A percentile compares a stretch with the other conserved stretches of the same genome.
Evolutionary conservation across 176 grass and related monocot genomes (phyloP).

Genomic region (Oryza punctata): DNA sequence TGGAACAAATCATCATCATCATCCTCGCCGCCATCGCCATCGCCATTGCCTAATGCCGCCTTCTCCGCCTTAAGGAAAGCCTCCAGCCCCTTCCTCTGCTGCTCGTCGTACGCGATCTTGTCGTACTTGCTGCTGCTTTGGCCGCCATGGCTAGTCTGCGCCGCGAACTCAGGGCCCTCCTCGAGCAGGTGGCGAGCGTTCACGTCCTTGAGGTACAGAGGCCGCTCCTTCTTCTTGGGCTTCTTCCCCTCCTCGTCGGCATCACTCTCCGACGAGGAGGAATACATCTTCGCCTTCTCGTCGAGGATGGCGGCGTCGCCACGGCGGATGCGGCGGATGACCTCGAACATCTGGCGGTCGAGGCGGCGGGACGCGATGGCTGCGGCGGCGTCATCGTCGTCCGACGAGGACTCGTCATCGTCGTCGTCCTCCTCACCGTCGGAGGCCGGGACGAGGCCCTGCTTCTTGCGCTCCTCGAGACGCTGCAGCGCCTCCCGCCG

Average conservation of each 20-base stretch:
- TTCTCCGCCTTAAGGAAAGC: constrained; percentile 80
- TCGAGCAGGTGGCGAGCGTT: constrained; percentile 78
- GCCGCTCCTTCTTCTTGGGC: constrained; percentile 70
- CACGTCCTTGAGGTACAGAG: constrained; percentile 88
- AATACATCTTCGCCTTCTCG: constrained; percentile 58
- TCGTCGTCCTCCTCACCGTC: background rate
- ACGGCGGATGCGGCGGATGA: constrained; percentile 68
- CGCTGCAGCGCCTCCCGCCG: constrained; percentile 65
- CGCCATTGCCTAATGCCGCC: constrained; percentile 34
- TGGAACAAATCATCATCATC: constrained; percentile 53
- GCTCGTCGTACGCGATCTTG: constrained; percentile 67
- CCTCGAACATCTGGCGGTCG: constrained; percentile 60
- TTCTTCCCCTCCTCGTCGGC: constrained; percentile 35
- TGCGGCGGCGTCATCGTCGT: constrained; percentile 28
- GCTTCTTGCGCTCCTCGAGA: constrained; percentile 65
- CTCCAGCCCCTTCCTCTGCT: constrained; percentile 67
- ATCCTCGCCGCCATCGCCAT: constrained; percentile 33
- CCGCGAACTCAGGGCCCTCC: constrained; percentile 73
- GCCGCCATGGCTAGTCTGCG: constrained; percentile 23
- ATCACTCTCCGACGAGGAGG: constrained; percentile 48
- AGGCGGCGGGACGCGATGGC: constrained; percentile 39
- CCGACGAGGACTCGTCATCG: constrained; percentile 36
- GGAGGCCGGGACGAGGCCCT: constrained; percentile 34
- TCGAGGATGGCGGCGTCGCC: constrained; percentile 66
- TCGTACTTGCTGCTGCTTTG: constrained; percentile 55